These are phyloP conservation scores for Crithidia brevicula DNA, from an alignment of 208 protist genomes.

Conservation along the genomic window DNA sequence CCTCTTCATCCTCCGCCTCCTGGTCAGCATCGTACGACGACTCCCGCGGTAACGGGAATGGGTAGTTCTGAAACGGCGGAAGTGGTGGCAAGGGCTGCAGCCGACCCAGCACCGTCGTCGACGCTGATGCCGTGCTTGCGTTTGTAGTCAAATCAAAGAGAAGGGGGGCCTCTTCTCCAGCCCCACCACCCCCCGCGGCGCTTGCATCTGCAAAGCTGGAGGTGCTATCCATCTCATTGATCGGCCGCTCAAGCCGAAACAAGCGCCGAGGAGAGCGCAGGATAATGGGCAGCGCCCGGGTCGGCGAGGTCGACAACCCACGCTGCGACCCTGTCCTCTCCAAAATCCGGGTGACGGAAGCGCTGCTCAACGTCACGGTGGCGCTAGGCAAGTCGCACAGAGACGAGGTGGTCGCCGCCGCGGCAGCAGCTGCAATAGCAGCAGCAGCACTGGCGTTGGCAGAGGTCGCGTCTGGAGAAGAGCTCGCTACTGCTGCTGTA, in stretches of 20 bases:
- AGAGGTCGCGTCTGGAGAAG: not conserved
- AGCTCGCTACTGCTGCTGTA: not conserved
- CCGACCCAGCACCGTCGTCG: conserved; percentile 8
- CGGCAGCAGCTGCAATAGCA: not conserved
- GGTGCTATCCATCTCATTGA: not conserved
- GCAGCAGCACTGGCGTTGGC: not conserved
- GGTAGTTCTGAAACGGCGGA: conserved; percentile 14
- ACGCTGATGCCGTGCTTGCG: not conserved
- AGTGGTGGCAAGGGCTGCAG: conserved; percentile 9
- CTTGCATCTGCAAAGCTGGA: not conserved
- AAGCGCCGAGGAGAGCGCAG: not conserved
- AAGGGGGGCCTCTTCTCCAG: not conserved
- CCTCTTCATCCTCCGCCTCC: not conserved
- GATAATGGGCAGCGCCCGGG: not conserved
- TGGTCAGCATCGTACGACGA: conserved; percentile 1
- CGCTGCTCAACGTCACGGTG: conserved; percentile 18
- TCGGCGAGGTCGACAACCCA: not conserved
- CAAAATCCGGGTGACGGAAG: conserved; percentile 6
- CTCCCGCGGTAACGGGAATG: conserved; percentile 16
- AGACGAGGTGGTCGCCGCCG: not conserved
- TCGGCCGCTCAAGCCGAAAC: not conserved
- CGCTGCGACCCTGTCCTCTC: conserved; percentile 1
- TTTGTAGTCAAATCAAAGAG: not conserved
- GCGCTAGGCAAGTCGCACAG: conserved; percentile 1
- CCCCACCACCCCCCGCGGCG: not conserved